Evolutionary conservation across 225 moss, liverwort and hornwort species (phyloP), one percentile per base, ranked within the genome.

Genomic region (Pseudoscleropodium purum): DNA sequence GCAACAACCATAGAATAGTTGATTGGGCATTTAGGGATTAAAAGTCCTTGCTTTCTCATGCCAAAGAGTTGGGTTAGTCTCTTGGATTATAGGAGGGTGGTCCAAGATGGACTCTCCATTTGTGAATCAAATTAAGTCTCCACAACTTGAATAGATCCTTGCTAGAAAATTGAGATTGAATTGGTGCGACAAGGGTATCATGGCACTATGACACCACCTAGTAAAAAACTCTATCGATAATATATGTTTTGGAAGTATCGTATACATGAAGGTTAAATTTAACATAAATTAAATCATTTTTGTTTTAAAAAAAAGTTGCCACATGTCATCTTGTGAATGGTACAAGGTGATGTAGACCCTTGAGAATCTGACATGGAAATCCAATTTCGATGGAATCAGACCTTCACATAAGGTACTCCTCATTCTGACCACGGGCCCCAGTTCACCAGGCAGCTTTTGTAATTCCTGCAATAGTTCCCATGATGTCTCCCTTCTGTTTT

Each of bases 181-280:
- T 77, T 54, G 52, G 24, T 52, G 14, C 51, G 16, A 2, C 43
- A 47, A 18, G n/a, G 5, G 3, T 43, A 3, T 74, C 30, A 7
- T 11, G 4, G 0, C 45, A 45, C 5, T 29, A 45, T 27, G 3
- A 47, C 47, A 47, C 18, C 18, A 30, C 18, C 16, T 31, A 47
- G 11, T 47, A 18, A 45, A 75, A 47, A 17, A 2, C 30, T n/a
- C 6, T 47, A 47, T 1, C 0, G 1, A 1, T 6, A 47, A 18
- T 18, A 16, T 6, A 77, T 33, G 8, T 36, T 77, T 77, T 23
- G 14, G 2, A 52, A 77, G 12, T 70, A 9, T 1, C 8, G 2
- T 15, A 26, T 5, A 5, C 9, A 5, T 27, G 7, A 41, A 72
- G 12, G 4, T 37, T n/a, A 68, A 12, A n/a, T 21, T n/a, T 1